Base-by-base conservation (phyloP, 805 yeast species). In the Komagataella populi region DNA sequence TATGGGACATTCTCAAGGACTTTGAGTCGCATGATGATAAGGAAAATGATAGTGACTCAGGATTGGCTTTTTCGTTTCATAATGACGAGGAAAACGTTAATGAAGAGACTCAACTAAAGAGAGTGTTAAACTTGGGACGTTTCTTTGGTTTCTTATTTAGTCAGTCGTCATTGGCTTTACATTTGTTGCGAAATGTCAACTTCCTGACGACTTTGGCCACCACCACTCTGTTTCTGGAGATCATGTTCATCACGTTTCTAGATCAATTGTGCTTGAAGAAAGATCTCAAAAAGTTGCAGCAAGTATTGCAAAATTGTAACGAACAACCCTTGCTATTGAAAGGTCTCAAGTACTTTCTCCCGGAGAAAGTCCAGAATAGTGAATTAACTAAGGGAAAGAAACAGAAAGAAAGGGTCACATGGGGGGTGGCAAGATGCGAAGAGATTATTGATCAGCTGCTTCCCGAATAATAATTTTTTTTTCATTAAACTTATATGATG, bases 1-100 rank as follows among this genome's bases (percentile, higher is more conserved):
- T 93, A 45, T 93, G 98, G 98, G 96, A 93, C 64, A 73, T 81
- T 47, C 59, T 90, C 16, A 81, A 81, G 56, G 87, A 81, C 43
- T 69, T 87, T 47, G 96, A 87, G 55, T 74, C 71, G 2, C 72
- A 69, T 6, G 74, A 67, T 6, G 46, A 20, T 17, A 44, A 17
- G 20, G 73, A 66, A 30, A 70, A 67, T 43, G 72, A 69, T n/a
- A 78, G 74, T 1, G 78, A 75, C 4, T 24, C 45, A 16, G 30
- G 24, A 3, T 23, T 52, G 16, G 39, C 39, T 10, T 30, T 30
- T 30, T 30, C 39, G 14, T 30, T 30, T 30, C 39, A 30, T 30
- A 30, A 30, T 8, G 70, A 65, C 2, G 72, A 67, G 20, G 59
- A 62, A n/a, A 70, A 65, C 4, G 65, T 63, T 56, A 56, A 46